phyloP scores from a whole-genome alignment of 192 early-diverging fungal genomes.

The Coemansia sp. region DNA sequence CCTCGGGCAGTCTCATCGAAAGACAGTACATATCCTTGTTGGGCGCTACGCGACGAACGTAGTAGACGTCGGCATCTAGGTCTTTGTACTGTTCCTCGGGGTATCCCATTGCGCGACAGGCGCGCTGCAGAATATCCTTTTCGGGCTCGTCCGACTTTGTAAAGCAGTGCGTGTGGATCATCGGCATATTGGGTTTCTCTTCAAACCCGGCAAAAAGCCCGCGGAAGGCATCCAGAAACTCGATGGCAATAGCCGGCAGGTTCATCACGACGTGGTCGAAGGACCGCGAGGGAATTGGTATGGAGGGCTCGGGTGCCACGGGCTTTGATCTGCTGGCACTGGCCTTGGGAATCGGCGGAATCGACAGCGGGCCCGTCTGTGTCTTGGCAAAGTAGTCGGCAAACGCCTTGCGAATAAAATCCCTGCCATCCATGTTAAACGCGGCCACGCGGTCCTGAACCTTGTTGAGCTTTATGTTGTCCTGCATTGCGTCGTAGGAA shows the following conservation, averaged over 20 bases:
- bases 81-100: constrained; percentile 40
- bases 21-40: constrained; percentile 99
- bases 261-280: constrained; percentile 99
- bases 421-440: constrained; percentile 88
- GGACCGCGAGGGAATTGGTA: constrained; percentile 36
- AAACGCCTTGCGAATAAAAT: constrained; percentile 81
- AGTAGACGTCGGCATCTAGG: constrained; percentile 58
- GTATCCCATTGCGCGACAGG: constrained; percentile 53
- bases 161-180: constrained; percentile 95
- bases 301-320: constrained; percentile 14
- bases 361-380: constrained; percentile 1
- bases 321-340: constrained; percentile 16
- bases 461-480: constrained; percentile 88
- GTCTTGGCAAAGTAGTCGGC: constrained; percentile 57
- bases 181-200: constrained; percentile 61
- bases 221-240: constrained; percentile 92
- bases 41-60: constrained; percentile 94
- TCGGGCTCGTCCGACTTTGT: constrained; percentile 72
- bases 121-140: constrained; percentile 55
- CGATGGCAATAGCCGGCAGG: constrained; percentile 92
- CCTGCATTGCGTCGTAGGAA: constrained; percentile 73
- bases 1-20: constrained; percentile 73
- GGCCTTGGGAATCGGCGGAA: constrained; percentile 19
- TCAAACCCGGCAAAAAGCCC: constrained; percentile 62
- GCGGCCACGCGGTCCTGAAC: constrained; percentile 64